phyloP scores from a whole-genome alignment of 495 filamentous ascomycete species.

The Aspergillus bertholletiae region DNA sequence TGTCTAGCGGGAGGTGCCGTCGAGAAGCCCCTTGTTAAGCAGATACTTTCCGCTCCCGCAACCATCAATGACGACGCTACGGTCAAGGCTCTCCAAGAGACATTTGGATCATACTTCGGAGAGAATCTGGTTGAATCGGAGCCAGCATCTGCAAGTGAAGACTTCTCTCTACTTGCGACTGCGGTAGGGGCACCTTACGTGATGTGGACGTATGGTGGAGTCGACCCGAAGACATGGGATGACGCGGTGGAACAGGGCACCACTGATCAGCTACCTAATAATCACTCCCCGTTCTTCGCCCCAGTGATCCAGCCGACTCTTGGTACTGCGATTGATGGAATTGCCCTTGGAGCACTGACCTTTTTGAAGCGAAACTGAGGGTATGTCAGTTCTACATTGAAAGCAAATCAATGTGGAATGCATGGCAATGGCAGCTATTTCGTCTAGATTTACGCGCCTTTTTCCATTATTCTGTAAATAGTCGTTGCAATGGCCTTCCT shows the following conservation, averaged over 20 bases:
- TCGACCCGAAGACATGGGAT: constrained; percentile 44
- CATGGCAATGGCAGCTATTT: too few species aligned
- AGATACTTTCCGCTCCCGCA: constrained; percentile 39
- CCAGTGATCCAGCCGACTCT: constrained; percentile 61
- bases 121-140: constrained; percentile 23
- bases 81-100: constrained; percentile 32
- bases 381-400: neutral
- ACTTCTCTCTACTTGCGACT: constrained; percentile 54
- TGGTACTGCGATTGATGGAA: constrained; percentile 49
- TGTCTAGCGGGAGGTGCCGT: constrained; percentile 40
- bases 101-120: constrained; percentile 44
- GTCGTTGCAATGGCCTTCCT: neutral
- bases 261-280: constrained; percentile 42
- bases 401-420: neutral
- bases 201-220: constrained; percentile 57
- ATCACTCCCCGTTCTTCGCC: constrained; percentile 60
- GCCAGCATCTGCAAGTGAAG: constrained; percentile 44
- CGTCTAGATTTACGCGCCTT: neutral
- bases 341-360: constrained; percentile 51
- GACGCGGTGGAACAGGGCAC: constrained; percentile 41
- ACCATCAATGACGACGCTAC: constrained; percentile 49
- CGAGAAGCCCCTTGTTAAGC: constrained; percentile 34
- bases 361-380: constrained; percentile 24
- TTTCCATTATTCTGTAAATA: neutral
- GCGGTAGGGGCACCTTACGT: constrained; percentile 47